Percentiles rank a stretch among this genome's conserved stretches.
These are phyloP conservation scores for Pseudonectria foliicola DNA, from an alignment of 2,329 filamentous ascomycete species.

Conservation along the genomic window DNA sequence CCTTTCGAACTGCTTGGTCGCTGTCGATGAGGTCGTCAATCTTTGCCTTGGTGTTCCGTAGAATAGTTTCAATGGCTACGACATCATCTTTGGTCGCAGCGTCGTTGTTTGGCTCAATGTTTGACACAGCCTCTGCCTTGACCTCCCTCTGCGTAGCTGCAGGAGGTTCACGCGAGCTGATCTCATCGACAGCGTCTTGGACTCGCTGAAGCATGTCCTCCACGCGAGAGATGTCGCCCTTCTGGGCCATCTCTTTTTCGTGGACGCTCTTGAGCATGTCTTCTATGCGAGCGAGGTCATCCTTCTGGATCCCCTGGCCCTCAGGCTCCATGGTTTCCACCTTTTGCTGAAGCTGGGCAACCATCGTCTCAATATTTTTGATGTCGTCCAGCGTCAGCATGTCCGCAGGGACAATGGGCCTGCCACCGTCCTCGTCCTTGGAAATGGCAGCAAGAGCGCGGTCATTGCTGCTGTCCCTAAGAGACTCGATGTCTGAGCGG, in stretches of 20 bases:
- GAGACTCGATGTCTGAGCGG: slow-evolving; percentile 1
- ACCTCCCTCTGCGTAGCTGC: slow-evolving; percentile 10
- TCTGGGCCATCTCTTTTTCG: slow-evolving; percentile 30
- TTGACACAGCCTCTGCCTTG: slow-evolving; percentile 12
- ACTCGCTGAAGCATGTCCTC: slow-evolving; percentile 47
- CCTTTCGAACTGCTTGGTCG: slow-evolving; percentile 61
- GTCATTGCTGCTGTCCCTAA: slow-evolving; percentile 37
- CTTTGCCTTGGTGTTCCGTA: slow-evolving; percentile 82
- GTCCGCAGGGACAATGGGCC: slow-evolving; percentile 35
- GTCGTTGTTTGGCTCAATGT: slow-evolving; percentile 20
- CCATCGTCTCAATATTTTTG: slow-evolving; percentile 76
- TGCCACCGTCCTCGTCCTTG: slow-evolving; percentile 15
- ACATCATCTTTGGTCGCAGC: slow-evolving; percentile 65
- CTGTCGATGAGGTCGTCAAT: slow-evolving; percentile 73
- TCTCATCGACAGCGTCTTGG: slow-evolving; percentile 39
- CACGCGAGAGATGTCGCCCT: slow-evolving; percentile 48
- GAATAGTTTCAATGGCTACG: slow-evolving; percentile 80
- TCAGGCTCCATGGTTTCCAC: slow-evolving; percentile 51
- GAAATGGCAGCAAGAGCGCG: slow-evolving; percentile 39
- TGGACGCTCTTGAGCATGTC: slow-evolving; percentile 30
- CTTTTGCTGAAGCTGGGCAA: slow-evolving; percentile 76
- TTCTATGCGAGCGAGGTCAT: slow-evolving; percentile 49
- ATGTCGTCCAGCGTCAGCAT: slow-evolving; percentile 64
- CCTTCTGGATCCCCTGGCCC: slow-evolving; percentile 34
- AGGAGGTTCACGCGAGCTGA: slow-evolving; percentile 27